Evolutionary conservation across 2,329 filamentous ascomycete species (phyloP).

Genomic region (Remersonia thermophila): DNA sequence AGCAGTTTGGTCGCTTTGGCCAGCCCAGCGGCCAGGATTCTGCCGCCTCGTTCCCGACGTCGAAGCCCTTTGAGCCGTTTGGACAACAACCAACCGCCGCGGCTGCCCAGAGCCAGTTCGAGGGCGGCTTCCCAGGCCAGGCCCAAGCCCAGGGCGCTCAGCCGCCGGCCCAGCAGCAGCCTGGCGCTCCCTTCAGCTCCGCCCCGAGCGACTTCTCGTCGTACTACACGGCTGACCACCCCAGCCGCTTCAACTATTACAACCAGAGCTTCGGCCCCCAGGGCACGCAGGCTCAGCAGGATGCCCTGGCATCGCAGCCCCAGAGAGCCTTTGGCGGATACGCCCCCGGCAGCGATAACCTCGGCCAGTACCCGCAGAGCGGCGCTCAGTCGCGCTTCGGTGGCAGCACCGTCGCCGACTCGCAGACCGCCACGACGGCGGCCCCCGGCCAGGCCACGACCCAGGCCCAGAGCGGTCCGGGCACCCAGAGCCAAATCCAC

Average conservation of each 20-base stretch:
- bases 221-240: slow-evolving; percentile 71
- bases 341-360: slow-evolving; percentile 48
- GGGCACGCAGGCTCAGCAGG: slow-evolving; percentile 55
- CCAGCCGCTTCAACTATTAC: slow-evolving; percentile 64
- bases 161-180: slow-evolving; percentile 45
- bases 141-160: slow-evolving; percentile 34
- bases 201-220: slow-evolving; percentile 69
- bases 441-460: slow-evolving; percentile 68
- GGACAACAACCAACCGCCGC: slow-evolving; percentile 44
- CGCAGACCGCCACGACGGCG: slow-evolving; percentile 76
- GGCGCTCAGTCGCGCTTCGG: slow-evolving; percentile 49
- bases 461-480: slow-evolving; percentile 30
- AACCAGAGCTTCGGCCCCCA: slow-evolving; percentile 46
- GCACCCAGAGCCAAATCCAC: slow-evolving; percentile 25
- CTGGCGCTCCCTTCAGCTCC: slow-evolving; percentile 57
- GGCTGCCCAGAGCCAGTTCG: slow-evolving; percentile 43
- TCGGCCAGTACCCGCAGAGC: slow-evolving; percentile 62
- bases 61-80: slow-evolving; percentile 84
- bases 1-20: slow-evolving; percentile 59
- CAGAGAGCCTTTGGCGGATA: slow-evolving; percentile 72
- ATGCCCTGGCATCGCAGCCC: slow-evolving; percentile 52
- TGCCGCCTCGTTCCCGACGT: slow-evolving; percentile 39
- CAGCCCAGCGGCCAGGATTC: slow-evolving; percentile 50
- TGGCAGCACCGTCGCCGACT: slow-evolving; percentile 43
- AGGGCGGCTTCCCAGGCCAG: slow-evolving; percentile 42